Conservation (phyloP, 768 basidiomycete genomes). For the Leccinum longicurvipes region DNA sequence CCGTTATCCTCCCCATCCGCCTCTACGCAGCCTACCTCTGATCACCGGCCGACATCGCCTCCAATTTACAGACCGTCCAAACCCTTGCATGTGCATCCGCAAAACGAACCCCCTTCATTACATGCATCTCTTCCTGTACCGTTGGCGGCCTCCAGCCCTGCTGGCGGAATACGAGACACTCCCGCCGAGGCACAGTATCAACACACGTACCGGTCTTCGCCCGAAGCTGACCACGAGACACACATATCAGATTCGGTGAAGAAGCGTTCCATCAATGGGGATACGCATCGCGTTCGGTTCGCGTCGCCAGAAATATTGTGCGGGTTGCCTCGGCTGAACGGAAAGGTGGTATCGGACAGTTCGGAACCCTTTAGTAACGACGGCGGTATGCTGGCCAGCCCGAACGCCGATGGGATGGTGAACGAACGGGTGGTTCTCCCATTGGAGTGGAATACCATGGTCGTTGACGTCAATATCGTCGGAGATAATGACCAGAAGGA, state of each 20-base stretch:
- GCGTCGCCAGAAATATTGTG: constrained; percentile 30
- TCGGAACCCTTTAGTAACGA: neutral
- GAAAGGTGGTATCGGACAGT: neutral
- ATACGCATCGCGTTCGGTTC: constrained; percentile 27
- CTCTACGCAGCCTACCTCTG: neutral
- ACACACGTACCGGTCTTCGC: constrained; percentile 14
- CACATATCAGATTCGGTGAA: constrained; percentile 8
- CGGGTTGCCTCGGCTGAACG: constrained; percentile 12
- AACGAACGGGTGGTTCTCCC: neutral
- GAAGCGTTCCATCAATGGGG: constrained; percentile 11
- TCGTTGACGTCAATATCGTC: constrained; percentile 13
- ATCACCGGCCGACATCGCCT: constrained; percentile 10
- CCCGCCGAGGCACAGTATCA: constrained; percentile 23
- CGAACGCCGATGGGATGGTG: neutral
- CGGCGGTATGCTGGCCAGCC: neutral
- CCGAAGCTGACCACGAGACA: constrained; percentile 7
- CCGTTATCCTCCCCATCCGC: neutral
- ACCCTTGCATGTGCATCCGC: constrained; percentile 27
- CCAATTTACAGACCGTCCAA: constrained; percentile 22
- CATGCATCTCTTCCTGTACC: constrained; percentile 8
- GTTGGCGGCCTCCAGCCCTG: constrained; percentile 1
- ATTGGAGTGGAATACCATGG: constrained; percentile 18
- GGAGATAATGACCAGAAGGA: constrained; percentile 2
- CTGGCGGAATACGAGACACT: constrained; percentile 20
- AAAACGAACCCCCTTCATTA: constrained; percentile 13